Base-by-base conservation (phyloP, 768 basidiomycete species). In the Suillus placidus region DNA sequence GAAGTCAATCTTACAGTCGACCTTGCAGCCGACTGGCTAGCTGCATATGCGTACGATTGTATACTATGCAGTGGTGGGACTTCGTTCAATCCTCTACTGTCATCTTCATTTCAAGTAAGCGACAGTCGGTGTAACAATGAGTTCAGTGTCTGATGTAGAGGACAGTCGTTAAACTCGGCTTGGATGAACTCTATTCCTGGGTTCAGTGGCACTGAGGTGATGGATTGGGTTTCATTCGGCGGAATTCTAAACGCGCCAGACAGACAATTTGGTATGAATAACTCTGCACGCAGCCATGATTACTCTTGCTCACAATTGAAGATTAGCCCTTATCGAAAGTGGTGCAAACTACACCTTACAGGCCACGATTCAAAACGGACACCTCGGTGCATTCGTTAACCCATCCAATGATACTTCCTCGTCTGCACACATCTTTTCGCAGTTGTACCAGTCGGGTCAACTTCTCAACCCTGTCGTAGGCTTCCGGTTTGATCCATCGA, bases 391-490 rank as follows among this genome's bases (percentile, higher is more conserved):
- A n/a, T 74, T 76, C 63, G 65, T 74, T 49, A 18, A 69, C 57
- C 74, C 74, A 0, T 65, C 72, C 6, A 74, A 71, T 37, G 23
- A 65, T 23, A 70, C 69, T 0, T 12, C 61, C 14, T 26, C 64
- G 8, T 43, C 62, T 14, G 52, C 32, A 26, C 69, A 75, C 56
- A 4, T 71, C 30, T n/a, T 75, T 16, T 72, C 68, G 1, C 69
- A 55, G 9, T 23, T 75, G 16, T 23, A 75, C 9, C 26, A 70
- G 7, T 74, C 71, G 1, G 67, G 68, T 12, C 69, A 71, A 38
- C 68, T 75, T 16, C 75, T 76, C 54, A 76, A 77, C 38, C 74
- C 74, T 26, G 76, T 76, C 13, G 32, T 76, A 10, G 76, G 74
- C 18, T 70, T 76, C 71, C 68, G 73, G 10, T 75, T 76, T 34